phyloP scores from a whole-genome alignment of 371 early-diverging fungal genomes.

The Vairimorpha ceranae region DNA sequence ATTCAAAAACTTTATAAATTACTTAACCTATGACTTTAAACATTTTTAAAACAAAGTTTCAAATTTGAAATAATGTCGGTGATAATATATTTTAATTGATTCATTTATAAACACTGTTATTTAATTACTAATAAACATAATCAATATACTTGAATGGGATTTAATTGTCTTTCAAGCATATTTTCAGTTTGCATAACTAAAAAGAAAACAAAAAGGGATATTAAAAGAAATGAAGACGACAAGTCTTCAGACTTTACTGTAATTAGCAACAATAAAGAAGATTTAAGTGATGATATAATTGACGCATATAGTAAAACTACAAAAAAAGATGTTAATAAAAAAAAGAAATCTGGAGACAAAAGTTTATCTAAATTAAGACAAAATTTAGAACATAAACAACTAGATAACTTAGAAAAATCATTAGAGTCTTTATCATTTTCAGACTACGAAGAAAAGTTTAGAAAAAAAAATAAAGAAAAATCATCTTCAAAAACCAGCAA shows the following conservation, averaged over 20 bases:
- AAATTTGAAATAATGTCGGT: too few relatives aligned
- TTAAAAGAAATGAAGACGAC: background rate
- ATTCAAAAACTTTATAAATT: too few relatives aligned
- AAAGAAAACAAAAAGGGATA: slow-evolving; percentile 1
- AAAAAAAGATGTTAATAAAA: background rate
- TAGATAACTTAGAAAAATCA: background rate
- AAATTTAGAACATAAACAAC: background rate
- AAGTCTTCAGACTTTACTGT: background rate
- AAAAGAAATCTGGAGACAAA: background rate
- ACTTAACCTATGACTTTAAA: too few relatives aligned
- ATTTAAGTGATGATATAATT: background rate
- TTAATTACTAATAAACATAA: too few relatives aligned
- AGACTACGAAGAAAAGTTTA: background rate
- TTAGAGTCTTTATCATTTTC: background rate
- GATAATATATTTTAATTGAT: background rate
- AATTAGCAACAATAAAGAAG: background rate
- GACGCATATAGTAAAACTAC: background rate
- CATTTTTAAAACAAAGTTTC: too few relatives aligned
- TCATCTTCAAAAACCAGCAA: background rate
- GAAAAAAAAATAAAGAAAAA: slow-evolving; percentile 1
- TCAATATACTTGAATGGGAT: background rate
- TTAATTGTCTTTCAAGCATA: background rate
- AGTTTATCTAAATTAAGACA: background rate
- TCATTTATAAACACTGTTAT: background rate
- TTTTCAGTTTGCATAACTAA: slow-evolving; percentile 5